Conservation (phyloP, 441 rosid species). For the Arabidopsis hybrid region DNA sequence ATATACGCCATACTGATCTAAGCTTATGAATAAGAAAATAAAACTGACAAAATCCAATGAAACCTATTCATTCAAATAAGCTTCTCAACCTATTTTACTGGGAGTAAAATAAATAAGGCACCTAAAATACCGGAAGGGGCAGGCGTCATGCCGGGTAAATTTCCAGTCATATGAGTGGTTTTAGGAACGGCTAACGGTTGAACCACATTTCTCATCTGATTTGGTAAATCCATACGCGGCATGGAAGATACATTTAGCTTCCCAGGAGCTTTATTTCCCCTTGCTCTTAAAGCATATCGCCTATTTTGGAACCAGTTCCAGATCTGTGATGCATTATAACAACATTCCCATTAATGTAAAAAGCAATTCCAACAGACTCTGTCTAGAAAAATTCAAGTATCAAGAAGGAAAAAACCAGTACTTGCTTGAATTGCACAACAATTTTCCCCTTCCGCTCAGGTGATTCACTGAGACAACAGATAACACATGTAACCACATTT, state of each 20-base stretch:
- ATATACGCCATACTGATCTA: conserved; percentile 17
- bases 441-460: conserved; percentile 84
- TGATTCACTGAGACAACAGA: conserved; percentile 67
- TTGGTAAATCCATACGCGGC: conserved; percentile 63
- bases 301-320: conserved; percentile 99
- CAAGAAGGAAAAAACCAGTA: conserved; percentile 45
- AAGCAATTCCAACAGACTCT: background rate
- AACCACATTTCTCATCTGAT: conserved; percentile 63
- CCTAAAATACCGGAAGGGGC: conserved; percentile 64
- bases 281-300: conserved; percentile 94
- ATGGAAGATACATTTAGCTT: conserved; percentile 77
- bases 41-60: conserved; percentile 1
- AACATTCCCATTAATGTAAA: background rate
- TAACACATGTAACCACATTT: background rate
- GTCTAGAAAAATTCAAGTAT: conserved; percentile 8
- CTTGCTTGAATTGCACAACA: conserved; percentile 94
- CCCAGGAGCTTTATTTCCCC: conserved; percentile 77
- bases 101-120: conserved; percentile 13
- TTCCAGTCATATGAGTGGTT: conserved; percentile 56
- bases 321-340: conserved; percentile 53
- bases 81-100: conserved; percentile 13
- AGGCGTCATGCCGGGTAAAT: conserved; percentile 51
- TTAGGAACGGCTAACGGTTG: conserved; percentile 65
- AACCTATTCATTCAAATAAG: conserved; percentile 14
- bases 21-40: background rate